phyloP scores from a whole-genome alignment of 257 asterid genomes.

The Solanum ahanhuiri region DNA sequence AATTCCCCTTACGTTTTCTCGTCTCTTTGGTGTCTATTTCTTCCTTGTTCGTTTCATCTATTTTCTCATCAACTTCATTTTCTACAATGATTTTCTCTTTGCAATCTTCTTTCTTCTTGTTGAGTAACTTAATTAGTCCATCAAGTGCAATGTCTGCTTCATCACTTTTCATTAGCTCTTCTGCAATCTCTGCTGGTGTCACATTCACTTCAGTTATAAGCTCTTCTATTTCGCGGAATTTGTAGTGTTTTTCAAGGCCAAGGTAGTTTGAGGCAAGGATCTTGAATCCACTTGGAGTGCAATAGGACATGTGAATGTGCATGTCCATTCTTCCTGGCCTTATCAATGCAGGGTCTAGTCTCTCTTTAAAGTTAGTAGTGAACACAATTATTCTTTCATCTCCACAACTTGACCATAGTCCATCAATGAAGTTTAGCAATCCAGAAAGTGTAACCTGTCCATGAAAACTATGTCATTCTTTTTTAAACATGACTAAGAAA shows the following conservation, averaged over 20 bases:
- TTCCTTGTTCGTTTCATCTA: background rate
- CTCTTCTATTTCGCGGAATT: constrained; percentile 11
- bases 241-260: constrained; percentile 3
- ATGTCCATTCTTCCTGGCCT: constrained; percentile 34
- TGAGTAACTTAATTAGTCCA: background rate
- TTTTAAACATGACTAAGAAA: background rate
- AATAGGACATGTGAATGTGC: constrained; percentile 31
- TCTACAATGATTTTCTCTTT: background rate
- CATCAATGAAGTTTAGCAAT: constrained; percentile 27
- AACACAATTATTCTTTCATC: constrained; percentile 30
- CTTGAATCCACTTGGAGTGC: constrained; percentile 19
- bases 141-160: constrained; percentile 6
- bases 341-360: constrained; percentile 29
- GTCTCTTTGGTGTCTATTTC: background rate
- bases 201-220: constrained; percentile 11
- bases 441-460: constrained; percentile 18
- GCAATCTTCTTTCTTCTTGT: background rate
- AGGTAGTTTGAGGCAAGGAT: constrained; percentile 25
- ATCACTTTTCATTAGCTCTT: constrained; percentile 12
- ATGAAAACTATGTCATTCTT: background rate
- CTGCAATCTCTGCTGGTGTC: constrained; percentile 21
- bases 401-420: constrained; percentile 31
- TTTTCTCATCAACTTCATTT: background rate
- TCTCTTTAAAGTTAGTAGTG: constrained; percentile 26
- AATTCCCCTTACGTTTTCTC: background rate